Evolutionary conservation across 371 early-diverging fungal genomes (phyloP).

Genomic region (Blakeslea trispora): DNA sequence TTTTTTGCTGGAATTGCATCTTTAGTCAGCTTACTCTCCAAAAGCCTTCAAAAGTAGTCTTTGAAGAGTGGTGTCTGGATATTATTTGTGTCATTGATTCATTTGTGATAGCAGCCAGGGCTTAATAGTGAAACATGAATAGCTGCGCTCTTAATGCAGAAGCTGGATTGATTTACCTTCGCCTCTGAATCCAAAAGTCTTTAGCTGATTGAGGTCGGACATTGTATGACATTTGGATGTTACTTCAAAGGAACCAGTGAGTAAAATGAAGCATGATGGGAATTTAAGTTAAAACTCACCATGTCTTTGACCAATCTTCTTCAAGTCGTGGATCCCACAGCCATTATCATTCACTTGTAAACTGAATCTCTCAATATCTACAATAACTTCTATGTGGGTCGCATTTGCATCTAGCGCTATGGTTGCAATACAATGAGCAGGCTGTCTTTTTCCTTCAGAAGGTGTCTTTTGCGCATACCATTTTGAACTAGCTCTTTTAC

Average conservation of each 20-base stretch:
- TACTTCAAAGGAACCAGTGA: conserved; percentile 30
- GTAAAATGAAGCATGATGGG: neutral
- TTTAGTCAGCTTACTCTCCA: no score
- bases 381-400: conserved; percentile 44
- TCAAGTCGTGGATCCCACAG: conserved; percentile 55
- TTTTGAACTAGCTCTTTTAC: conserved; percentile 65
- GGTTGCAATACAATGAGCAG: neutral
- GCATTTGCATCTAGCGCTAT: conserved; percentile 66
- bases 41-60: conserved; percentile 47
- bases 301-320: conserved; percentile 54
- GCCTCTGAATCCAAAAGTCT: conserved; percentile 72
- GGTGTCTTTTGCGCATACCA: conserved; percentile 28
- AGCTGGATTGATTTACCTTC: no score
- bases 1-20: no score
- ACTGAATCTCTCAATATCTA: conserved; percentile 48
- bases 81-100: conserved; percentile 61
- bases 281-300: conserved; percentile 33
- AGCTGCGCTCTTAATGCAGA: no score
- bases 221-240: conserved; percentile 58
- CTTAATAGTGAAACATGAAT: conserved; percentile 25
- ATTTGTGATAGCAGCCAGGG: conserved; percentile 59
- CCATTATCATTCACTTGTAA: conserved; percentile 71
- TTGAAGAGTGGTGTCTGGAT: conserved; percentile 40
- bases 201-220: conserved; percentile 40
- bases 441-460: neutral